Base-by-base conservation (phyloP, 2,329 filamentous ascomycete species). In the Alternaria triticimaculans region DNA sequence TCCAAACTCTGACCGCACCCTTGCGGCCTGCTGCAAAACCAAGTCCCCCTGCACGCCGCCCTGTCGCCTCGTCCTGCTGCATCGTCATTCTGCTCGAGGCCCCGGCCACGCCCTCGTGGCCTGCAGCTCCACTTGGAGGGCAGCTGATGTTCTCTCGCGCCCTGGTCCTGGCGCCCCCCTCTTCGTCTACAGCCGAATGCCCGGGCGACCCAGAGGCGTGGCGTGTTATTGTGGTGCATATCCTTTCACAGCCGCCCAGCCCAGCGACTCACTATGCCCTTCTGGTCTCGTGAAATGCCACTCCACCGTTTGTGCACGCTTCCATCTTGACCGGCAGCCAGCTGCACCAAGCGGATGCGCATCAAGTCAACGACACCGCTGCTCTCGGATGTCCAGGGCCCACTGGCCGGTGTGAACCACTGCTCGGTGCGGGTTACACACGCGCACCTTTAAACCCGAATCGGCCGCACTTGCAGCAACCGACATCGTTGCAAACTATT, bases 381-480 rank as follows among this genome's bases (percentile, higher is more conserved):
- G 55, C 59, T 55, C 54, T 60, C 64, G 68, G 53, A 51, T 64
- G 46, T 54, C 54, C 60, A 65, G 53, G 56, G 65, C 58, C 72
- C 69, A 66, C 63, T 26, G 65, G 60, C 65, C 65, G 66, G 60
- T 49, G 63, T 69, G 68, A 71, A 76, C 70, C 62, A 71, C 65
- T 65, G 67, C 69, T 70, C 65, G 66, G 64, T 65, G 65, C 60
- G 54, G 55, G 70, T 76, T 70, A 66, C 72, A 75, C 74, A 66
- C 65, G 41, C 51, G 63, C 66, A 57, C 62, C 67, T 54, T 66
- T 70, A 74, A 60, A 28, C 72, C 72, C 53, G 25, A 76, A 76
- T 65, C 64, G 76, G 75, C 67, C 60, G 67, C 60, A 73, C 72
- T 68, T 76, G 74, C 74, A 76, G 72, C 63, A 66, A 67, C 68